Base-by-base conservation (phyloP, 2,329 filamentous ascomycete genomes). In the Rutstroemia sp. region DNA sequence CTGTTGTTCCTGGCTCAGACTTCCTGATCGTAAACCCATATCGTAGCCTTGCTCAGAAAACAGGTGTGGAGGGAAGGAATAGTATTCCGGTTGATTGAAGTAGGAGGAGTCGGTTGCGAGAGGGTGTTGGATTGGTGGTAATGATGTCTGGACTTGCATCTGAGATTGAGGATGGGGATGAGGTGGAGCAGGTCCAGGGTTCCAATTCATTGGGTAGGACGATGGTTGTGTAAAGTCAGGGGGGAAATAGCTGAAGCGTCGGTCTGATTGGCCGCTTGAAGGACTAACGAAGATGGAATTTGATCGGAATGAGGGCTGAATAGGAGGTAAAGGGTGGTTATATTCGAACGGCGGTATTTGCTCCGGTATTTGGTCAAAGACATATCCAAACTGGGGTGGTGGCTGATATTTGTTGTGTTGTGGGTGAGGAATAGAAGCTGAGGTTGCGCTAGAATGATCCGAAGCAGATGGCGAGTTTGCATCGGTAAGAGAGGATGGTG, bases 1-100 rank as follows among this genome's bases (percentile, higher is more conserved):
- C 71, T 94, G 89, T 71, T 95, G 89, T 66, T 89, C 82, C 61
- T 91, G 86, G 58, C 84, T 92, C 34, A 95, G 75, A 58, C 79
- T 88, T 61, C 84, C 89, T 65, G 82, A 83, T 58, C 67, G 80
- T 79, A 68, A 69, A 60, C 73, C 65, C 66, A 76, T 70, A 58
- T 73, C 68, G 30, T 72, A 73, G 56, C 73, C 74, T 10, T 73
- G 71, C 47, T 76, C 73, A 45, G 74, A 72, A 61, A 61, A 69
- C 44, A 65, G 44, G 51, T 61, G 64, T n/a, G 61, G 57, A 2
- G 61, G 60, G 54, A 70, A 70, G 25, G 56, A 61, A 48, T 63
- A 67, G 1, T 64, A 60, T n/a, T 61, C 59, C 19, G 63, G 56
- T 48, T 68, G 64, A 54, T 65, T 65, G 39, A 68, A 67, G 45